Base-by-base conservation (phyloP, 2,329 filamentous ascomycete species). In the Cryoendolithus antarcticus region DNA sequence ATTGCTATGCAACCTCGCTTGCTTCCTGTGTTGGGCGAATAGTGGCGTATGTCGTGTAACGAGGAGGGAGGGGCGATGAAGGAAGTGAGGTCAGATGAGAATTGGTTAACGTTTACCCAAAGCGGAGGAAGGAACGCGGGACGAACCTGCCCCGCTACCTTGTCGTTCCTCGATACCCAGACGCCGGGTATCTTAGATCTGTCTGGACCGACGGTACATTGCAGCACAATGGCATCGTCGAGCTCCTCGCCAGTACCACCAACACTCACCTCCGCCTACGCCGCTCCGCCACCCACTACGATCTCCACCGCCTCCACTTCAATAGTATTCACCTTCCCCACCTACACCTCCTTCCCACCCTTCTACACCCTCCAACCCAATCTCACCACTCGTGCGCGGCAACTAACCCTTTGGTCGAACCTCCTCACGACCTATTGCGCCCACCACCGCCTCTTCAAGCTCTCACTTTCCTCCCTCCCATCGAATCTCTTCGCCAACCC, bases 301-400 rank as follows among this genome's bases (percentile, higher is more conserved):
- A 19, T 19, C 15, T 41, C 37, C 33, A 35, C 7, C 33, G n/a
- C 6, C 24, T 27, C 24, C 24, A 27, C 6, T 27, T 27, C 24
- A 27, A 27, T 4, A 27, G 28, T 11, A 48, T 68, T 66, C 57
- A 39, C 44, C 42, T 64, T 65, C 48, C 65, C 66, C 30, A 55
- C 62, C 7, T 65, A 67, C 59, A 82, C 86, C 71, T 66, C 68
- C 64, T 89, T 86, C 67, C 84, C 84, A 0, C 80, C 84, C 56
- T 88, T 91, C 77, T 91, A 83, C 74, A 86, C 82, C 40, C 77
- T 76, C 39, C 84, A 91, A 62, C 74, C 79, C 29, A 85, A 85
- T 64, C 69, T 76, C 44, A 72, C 74, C 24, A 89, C 82, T 7
- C 79, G 73, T 56, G 75, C 80, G 62, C 77, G 80, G 34, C 85